phyloP scores from a whole-genome alignment of 257 asterid genomes.

The Sherardia arvensis region DNA sequence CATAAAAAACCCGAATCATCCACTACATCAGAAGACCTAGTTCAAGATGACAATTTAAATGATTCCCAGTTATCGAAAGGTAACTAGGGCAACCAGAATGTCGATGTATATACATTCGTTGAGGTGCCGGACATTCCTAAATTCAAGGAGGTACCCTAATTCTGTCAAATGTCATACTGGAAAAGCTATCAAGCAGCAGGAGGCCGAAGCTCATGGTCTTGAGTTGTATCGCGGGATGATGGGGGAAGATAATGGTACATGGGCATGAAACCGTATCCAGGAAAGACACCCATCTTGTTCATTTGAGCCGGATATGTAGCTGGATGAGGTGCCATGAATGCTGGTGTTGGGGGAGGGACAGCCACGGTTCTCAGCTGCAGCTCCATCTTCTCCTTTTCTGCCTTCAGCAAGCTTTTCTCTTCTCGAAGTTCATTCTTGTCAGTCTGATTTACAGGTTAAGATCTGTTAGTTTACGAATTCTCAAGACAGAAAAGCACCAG shows the following conservation, averaged over 20 bases:
- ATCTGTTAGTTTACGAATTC: background rate
- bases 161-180: slow-evolving; percentile 9
- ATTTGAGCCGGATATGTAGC: slow-evolving; percentile 44
- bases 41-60: background rate
- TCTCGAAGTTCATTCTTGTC: slow-evolving; percentile 85
- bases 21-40: background rate
- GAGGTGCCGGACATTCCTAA: slow-evolving; percentile 5
- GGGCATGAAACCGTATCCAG: slow-evolving; percentile 61
- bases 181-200: slow-evolving; percentile 64
- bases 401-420: slow-evolving; percentile 62
- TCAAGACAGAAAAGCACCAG: background rate
- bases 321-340: slow-evolving; percentile 59
- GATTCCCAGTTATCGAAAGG: background rate
- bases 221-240: slow-evolving; percentile 58
- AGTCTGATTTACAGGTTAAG: slow-evolving; percentile 28
- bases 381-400: slow-evolving; percentile 70
- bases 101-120: slow-evolving; percentile 7
- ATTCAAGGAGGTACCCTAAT: background rate
- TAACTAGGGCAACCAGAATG: background rate
- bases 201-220: slow-evolving; percentile 69
- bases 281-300: slow-evolving; percentile 65
- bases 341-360: slow-evolving; percentile 50
- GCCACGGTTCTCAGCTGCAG: slow-evolving; percentile 51
- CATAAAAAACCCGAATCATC: background rate
- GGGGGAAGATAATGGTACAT: slow-evolving; percentile 85